Base-by-base conservation (phyloP, 2,329 filamentous ascomycete species). In the Periconia macrospinosa region DNA sequence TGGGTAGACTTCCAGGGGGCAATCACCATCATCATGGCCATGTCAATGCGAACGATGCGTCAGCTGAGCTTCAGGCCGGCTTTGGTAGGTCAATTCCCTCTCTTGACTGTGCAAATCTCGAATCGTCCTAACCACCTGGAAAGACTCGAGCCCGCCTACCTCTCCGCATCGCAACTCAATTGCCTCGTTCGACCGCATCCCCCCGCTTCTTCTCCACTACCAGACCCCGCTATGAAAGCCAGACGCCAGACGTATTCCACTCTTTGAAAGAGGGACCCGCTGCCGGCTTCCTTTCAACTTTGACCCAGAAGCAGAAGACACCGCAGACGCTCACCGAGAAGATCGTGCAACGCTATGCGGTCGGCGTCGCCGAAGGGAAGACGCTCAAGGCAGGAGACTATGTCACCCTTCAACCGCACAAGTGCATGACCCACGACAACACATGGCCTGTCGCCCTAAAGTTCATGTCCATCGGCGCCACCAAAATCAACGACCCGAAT, bases 261-360 rank as follows among this genome's bases (percentile, higher is more conserved):
- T 82, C 86, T 2, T 83, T 89, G 69, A 78, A 84, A 52, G 81
- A 88, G 54, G 82, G 82, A 58, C 73, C 82, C 2, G 66, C 75
- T 5, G 78, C 91, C 15, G 85, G 89, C 63, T 86, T 91, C 55
- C 83, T 96, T 57, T 85, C 95, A 59, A 86, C 88, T 41, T 87
- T 90, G 33, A 83, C 72, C 45, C 67, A 74, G 17, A 70, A 67
- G 37, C 63, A 78, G 27, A 70, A 73, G 17, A 74, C 75, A 2
- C 83, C 90, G 0, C 92, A 96, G 75, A 97, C 90, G 2, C 76
- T 96, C 48, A 94, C 90, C 2, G 92, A 97, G 73, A 96, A 96
- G 80, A 96, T 97, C 54, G 87, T 96, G 0, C 92, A 97, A 72
- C 77, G 82, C 15, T 88, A 96, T 73, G 83, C 91, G 0, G 81